Evolutionary conservation across 345 rosid genomes (phyloP), one percentile per base, ranked within the genome.

Genomic region (Microthlaspi erraticum): DNA sequence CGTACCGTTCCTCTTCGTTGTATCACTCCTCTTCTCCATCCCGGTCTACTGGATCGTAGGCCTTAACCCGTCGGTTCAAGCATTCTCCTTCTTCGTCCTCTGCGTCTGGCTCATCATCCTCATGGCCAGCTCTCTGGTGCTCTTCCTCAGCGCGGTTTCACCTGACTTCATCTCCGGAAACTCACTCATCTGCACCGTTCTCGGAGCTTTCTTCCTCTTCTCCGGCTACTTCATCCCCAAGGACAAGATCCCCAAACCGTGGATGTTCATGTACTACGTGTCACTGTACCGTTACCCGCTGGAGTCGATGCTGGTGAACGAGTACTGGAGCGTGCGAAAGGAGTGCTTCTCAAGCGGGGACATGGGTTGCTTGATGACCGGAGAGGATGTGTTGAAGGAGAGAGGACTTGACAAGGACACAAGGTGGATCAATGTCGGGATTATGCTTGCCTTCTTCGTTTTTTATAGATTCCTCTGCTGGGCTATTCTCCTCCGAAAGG

Each of bases 1-100:
- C 74, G 59, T 87, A 19, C 97, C 98, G 0, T 91, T 91, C 72
- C 62, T 93, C 11, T 79, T 93, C 55, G 86, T 73, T 0, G 92
- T 93, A 1, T 80, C 97, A 0, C 50, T 91, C 39, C 88, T 91
- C 2, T 93, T 91, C 68, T 80, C 97, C 0, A 71, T 77, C 6
- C 97, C 98, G 0, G 87, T 91, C 0, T 93, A 91, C 74, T 93
- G 96, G 98, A 74, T 89, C 13, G 98, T 91, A 0, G 98, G 98
- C 1, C 84, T 93, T 5, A 87, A 89, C 38, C 94, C 94, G 5
- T 85, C 92, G 0, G 11, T 83, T 1, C 26, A 81, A 0, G 94
- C 94, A 0, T 93, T 91, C 63, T 34, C 78, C 0, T 91, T 89
- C 75, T 91, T 93, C 73, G 77, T 82, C 6, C 85, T 87, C 43